Percentiles rank a stretch among this genome's conserved stretches.
Conservation (phyloP, 768 basidiomycete species). For the Leccinum incarnatum region DNA sequence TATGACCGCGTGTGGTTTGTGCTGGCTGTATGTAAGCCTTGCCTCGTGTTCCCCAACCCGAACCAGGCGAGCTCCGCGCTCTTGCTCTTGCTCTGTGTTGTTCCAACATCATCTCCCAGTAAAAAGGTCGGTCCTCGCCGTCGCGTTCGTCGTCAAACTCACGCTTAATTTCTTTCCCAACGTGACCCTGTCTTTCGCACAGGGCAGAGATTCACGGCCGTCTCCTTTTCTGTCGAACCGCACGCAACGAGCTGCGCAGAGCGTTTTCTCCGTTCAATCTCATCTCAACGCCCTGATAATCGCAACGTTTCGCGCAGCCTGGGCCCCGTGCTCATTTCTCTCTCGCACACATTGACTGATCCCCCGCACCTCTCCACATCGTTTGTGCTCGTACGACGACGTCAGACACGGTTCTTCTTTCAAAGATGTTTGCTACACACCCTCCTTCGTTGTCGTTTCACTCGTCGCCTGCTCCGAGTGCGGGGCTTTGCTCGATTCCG, state of each 20-base stretch:
- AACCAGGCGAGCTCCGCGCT: constrained; percentile 25
- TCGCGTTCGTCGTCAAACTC: not conserved
- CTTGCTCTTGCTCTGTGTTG: constrained; percentile 22
- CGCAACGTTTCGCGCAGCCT: constrained; percentile 18
- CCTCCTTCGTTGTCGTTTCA: constrained; percentile 3
- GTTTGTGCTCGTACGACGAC: constrained; percentile 8
- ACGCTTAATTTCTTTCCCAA: constrained; percentile 1
- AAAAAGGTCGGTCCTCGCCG: constrained; percentile 22
- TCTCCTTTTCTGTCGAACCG: constrained; percentile 3
- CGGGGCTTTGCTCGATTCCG: not conserved
- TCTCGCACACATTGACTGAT: constrained; percentile 9
- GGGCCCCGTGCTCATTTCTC: constrained; percentile 5
- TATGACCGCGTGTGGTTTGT: constrained; percentile 10
- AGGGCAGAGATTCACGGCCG: constrained; percentile 3
- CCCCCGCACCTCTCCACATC: constrained; percentile 4
- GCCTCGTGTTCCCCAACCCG: constrained; percentile 29
- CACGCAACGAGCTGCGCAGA: constrained; percentile 29
- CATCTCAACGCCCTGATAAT: constrained; percentile 21
- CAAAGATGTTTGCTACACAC: constrained; percentile 20
- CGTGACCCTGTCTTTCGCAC: not conserved
- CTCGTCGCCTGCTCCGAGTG: not conserved
- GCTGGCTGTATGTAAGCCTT: constrained; percentile 24
- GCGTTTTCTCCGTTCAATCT: constrained; percentile 25
- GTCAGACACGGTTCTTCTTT: constrained; percentile 1
- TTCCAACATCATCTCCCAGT: constrained; percentile 21